phyloP scores from a whole-genome alignment of 2,329 filamentous ascomycete genomes.

The Coccinonectria pachysandricola region DNA sequence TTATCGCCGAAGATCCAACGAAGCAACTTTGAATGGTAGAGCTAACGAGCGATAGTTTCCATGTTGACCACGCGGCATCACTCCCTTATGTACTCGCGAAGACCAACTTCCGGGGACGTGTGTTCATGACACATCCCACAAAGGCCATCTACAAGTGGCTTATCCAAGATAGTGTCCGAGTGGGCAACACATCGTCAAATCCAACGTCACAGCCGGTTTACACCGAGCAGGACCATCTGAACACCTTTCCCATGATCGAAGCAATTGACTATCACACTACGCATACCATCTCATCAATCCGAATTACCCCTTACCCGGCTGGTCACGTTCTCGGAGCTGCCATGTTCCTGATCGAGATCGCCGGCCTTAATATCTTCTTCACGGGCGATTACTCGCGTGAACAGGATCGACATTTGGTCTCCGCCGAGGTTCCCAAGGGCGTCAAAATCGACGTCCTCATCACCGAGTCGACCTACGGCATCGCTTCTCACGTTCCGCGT shows the following conservation, averaged over 20 bases:
- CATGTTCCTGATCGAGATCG: conserved; percentile 97
- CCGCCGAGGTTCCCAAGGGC: conserved; percentile 77
- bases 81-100: conserved; percentile 94
- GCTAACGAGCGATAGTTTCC: conserved; percentile 58
- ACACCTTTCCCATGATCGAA: conserved; percentile 88
- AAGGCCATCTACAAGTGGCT: conserved; percentile 99
- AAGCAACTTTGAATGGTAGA: conserved; percentile 5
- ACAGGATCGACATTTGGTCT: conserved; percentile 89
- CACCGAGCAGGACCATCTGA: conserved; percentile 88
- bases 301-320: conserved; percentile 92
- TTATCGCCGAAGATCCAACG: conserved; percentile 7
- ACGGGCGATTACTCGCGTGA: conserved; percentile 96
- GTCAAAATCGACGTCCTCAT: conserved; percentile 94
- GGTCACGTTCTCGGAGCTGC: conserved; percentile 96
- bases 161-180: conserved; percentile 91
- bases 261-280: conserved; percentile 98
- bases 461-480: conserved; percentile 94
- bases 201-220: conserved; percentile 68
- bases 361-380: conserved; percentile 91
- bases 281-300: conserved; percentile 90
- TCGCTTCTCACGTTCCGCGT: conserved; percentile 84
- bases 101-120: conserved; percentile 91
- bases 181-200: conserved; percentile 61
- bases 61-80: conserved; percentile 97
- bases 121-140: conserved; percentile 98